Percentiles rank a stretch among this genome's conserved stretches.
Conservation (phyloP, 2,329 filamentous ascomycete genomes). For the Colletotrichum sp. region DNA sequence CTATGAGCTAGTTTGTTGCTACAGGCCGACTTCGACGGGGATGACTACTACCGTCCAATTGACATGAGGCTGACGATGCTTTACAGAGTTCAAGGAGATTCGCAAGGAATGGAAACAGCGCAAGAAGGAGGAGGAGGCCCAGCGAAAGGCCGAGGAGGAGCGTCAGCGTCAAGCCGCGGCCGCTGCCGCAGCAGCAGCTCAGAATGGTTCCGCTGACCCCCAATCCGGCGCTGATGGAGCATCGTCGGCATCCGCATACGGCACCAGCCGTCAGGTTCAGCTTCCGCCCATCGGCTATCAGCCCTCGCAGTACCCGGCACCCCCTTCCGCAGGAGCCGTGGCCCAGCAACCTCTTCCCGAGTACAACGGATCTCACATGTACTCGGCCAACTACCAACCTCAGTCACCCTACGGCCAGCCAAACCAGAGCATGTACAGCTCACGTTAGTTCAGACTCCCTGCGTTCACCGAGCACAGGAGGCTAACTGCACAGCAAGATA, state of each 20-base stretch:
- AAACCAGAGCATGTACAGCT: constrained; percentile 64
- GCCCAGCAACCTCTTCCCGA: constrained; percentile 57
- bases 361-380: constrained; percentile 60
- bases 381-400: constrained; percentile 58
- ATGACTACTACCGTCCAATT: background rate
- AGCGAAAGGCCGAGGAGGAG: constrained; percentile 90
- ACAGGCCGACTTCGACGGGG: background rate
- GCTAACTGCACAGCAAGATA: constrained; percentile 23
- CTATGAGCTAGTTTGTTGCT: background rate
- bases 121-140: constrained; percentile 97
- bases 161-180: constrained; percentile 62
- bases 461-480: background rate
- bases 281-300: constrained; percentile 80
- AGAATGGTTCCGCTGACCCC: constrained; percentile 54
- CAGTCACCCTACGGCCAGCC: constrained; percentile 64
- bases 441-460: constrained; percentile 48
- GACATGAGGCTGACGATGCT: constrained; percentile 24
- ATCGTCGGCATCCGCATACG: constrained; percentile 61
- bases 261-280: constrained; percentile 64
- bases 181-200: constrained; percentile 54
- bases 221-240: constrained; percentile 54
- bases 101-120: constrained; percentile 99
- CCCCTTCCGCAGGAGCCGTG: constrained; percentile 56
- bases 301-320: constrained; percentile 69
- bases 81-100: constrained; percentile 95